Percentiles rank a stretch among this genome's conserved stretches.
Conservation (phyloP, 1,284 basidiomycete genomes). For the Cutaneotrichosporon daszewskae region DNA sequence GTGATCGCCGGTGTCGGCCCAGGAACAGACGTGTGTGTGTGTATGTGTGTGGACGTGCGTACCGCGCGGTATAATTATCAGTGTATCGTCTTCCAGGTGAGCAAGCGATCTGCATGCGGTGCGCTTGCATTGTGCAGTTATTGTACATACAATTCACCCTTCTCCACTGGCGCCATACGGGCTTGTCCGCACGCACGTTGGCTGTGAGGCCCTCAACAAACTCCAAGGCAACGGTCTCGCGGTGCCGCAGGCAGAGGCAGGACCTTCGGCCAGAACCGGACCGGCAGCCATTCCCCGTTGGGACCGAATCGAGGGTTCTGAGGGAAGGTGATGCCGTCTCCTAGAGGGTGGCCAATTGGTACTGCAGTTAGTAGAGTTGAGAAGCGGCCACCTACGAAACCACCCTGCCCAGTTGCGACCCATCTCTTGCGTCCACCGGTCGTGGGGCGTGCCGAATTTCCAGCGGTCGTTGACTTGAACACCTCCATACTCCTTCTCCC, state of each 20-base stretch:
- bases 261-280: constrained; percentile 39
- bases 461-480: constrained; percentile 38
- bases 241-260: no score
- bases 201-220: neutral
- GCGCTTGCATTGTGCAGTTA: neutral
- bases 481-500: constrained; percentile 44
- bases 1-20: no score
- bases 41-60: no score
- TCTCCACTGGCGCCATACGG: neutral
- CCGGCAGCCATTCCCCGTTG: constrained; percentile 42
- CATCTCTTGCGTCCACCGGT: constrained; percentile 42
- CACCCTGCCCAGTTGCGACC: constrained; percentile 33
- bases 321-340: constrained; percentile 38
- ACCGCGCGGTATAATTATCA: no score
- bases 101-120: no score
- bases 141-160: neutral
- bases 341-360: constrained; percentile 38
- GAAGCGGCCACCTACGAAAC: constrained; percentile 38
- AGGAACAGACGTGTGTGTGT: no score
- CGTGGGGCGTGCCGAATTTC: constrained; percentile 25
- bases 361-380: constrained; percentile 21
- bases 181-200: neutral
- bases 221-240: no score
- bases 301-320: constrained; percentile 43
- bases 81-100: no score